These are phyloP conservation scores for Catharanthus roseus DNA, from an alignment of 257 asterid species.

Conservation along the genomic window DNA sequence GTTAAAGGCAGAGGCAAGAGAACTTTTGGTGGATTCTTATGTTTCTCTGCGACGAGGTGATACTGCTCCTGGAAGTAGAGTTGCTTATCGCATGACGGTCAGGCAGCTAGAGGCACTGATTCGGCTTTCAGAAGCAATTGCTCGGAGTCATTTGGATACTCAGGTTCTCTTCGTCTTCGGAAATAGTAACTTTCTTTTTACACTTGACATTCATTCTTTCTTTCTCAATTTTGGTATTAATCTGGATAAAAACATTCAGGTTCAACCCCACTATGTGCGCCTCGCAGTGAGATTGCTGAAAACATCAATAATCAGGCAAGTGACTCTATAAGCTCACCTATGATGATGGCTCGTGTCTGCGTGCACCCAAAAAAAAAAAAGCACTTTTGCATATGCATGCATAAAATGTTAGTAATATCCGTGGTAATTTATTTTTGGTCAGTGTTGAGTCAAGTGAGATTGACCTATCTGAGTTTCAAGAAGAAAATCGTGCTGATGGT, in stretches of 20 bases:
- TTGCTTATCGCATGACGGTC: conserved; percentile 98
- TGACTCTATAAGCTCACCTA: conserved; percentile 11
- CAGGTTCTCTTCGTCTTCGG: conserved; percentile 39
- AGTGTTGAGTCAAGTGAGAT: conserved; percentile 97
- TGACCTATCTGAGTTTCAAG: conserved; percentile 92
- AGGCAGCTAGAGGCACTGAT: conserved; percentile 92
- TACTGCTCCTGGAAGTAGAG: conserved; percentile 90
- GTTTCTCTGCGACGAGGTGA: conserved; percentile 88
- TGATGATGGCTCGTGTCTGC: background rate
- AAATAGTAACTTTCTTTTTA: background rate
- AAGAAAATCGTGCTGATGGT: conserved; percentile 37
- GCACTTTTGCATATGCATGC: background rate
- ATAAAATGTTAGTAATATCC: background rate
- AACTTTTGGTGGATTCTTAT: conserved; percentile 80
- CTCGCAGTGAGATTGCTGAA: conserved; percentile 72
- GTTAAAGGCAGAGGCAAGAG: conserved; percentile 73
- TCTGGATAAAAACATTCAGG: conserved; percentile 35
- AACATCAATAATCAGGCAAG: conserved; percentile 88
- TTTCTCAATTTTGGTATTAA: conserved; percentile 16
- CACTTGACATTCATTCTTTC: background rate
- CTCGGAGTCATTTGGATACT: conserved; percentile 72
- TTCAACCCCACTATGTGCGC: conserved; percentile 63
- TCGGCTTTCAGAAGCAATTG: conserved; percentile 96
- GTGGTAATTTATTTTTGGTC: conserved; percentile 24
- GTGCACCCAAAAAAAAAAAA: background rate